Percentiles rank a stretch among this genome's conserved stretches.
phyloP scores from a whole-genome alignment of 352 stramenopile genomes.

The Phytophthora crassamura region DNA sequence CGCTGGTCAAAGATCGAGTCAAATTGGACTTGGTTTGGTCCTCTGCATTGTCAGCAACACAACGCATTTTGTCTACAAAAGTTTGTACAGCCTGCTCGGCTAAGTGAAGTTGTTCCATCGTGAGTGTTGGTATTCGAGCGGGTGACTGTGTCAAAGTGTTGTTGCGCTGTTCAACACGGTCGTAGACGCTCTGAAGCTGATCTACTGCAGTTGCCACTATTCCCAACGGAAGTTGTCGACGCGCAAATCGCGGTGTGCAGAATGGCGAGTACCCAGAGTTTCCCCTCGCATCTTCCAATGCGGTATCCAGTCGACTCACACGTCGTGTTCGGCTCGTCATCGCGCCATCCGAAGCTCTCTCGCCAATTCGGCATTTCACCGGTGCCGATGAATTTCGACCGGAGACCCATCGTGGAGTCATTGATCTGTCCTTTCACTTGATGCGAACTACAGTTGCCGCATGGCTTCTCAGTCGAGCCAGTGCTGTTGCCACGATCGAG shows the following conservation, averaged over 20 bases:
- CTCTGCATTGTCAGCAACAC: slow-evolving; percentile 13
- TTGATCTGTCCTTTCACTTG: slow-evolving; percentile 17
- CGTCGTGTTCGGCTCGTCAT: slow-evolving; percentile 10
- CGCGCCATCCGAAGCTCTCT: background rate
- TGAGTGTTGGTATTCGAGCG: slow-evolving; percentile 9
- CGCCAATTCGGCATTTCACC: slow-evolving; percentile 1
- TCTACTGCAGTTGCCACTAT: background rate
- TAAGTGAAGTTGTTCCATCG: slow-evolving; percentile 5
- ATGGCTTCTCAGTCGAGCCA: background rate
- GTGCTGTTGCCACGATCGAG: background rate
- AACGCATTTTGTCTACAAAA: slow-evolving; percentile 32
- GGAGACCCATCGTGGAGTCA: background rate
- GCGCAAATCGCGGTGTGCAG: slow-evolving; percentile 4
- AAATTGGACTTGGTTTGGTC: slow-evolving; percentile 20
- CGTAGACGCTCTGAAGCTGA: slow-evolving; percentile 26
- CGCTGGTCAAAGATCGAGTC: slow-evolving; percentile 8
- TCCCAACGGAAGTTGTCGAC: background rate
- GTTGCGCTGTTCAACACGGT: slow-evolving; percentile 26
- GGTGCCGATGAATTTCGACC: slow-evolving; percentile 13
- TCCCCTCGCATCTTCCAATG: slow-evolving; percentile 25
- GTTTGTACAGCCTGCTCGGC: slow-evolving; percentile 22
- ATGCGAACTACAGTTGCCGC: background rate
- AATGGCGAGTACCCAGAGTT: background rate
- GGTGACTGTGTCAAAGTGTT: background rate
- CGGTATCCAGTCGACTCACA: slow-evolving; percentile 26